Evolutionary conservation across 1,284 basidiomycete genomes (phyloP).

Genomic region (Malassezia obtusa): DNA sequence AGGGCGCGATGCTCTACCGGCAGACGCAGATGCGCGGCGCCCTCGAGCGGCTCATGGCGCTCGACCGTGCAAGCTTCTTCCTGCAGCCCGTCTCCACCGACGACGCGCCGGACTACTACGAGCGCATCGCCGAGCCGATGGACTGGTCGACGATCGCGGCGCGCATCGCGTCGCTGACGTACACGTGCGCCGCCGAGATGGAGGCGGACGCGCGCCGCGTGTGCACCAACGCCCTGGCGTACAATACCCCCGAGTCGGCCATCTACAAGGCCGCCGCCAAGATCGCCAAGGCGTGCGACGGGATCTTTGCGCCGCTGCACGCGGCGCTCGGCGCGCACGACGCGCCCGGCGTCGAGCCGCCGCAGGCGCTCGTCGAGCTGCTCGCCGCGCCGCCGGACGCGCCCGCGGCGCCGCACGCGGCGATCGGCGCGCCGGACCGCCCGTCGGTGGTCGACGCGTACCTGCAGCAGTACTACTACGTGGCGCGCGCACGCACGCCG

Average conservation of each 20-base stretch:
- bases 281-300: slow-evolving; percentile 58
- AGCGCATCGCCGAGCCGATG: slow-evolving; percentile 78
- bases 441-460: slow-evolving; percentile 5
- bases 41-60: slow-evolving; percentile 65
- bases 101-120: slow-evolving; percentile 85
- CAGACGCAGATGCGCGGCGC: slow-evolving; percentile 55
- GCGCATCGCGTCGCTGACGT: slow-evolving; percentile 61
- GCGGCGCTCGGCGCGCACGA: slow-evolving; percentile 3
- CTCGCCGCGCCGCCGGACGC: slow-evolving; percentile 22
- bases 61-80: slow-evolving; percentile 34
- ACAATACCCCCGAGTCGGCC: slow-evolving; percentile 67
- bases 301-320: slow-evolving; percentile 53
- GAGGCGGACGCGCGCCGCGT: slow-evolving; percentile 76
- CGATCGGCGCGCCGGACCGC: slow-evolving; percentile 6
- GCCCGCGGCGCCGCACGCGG: slow-evolving; percentile 1
- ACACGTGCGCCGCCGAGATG: slow-evolving; percentile 66
- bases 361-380: slow-evolving; percentile 18
- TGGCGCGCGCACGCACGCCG: slow-evolving; percentile 12
- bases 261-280: slow-evolving; percentile 65
- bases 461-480: slow-evolving; percentile 18
- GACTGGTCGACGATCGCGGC: slow-evolving; percentile 65
- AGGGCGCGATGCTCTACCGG: slow-evolving; percentile 60
- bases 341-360: slow-evolving; percentile 26
- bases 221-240: slow-evolving; percentile 71
- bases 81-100: slow-evolving; percentile 51